Percentiles rank a stretch among this genome's conserved stretches.
Conservation (phyloP, 495 filamentous ascomycete species). For the Aspergillus carlsbadensis region DNA sequence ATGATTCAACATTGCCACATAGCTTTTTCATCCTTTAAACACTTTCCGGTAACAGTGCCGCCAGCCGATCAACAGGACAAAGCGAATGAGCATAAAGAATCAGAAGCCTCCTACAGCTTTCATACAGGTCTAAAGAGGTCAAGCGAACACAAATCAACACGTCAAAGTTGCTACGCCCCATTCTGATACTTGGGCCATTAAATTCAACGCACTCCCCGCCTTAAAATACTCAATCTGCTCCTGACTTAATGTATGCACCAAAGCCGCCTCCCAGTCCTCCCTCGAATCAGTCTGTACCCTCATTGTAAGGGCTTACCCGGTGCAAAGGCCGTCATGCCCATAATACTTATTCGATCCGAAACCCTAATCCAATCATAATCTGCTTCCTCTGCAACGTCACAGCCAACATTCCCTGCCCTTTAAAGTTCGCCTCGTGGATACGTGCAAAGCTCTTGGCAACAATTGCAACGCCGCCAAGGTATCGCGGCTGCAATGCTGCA, state of each 20-base stretch:
- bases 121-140: too few relatives aligned
- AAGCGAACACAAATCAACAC: too few relatives aligned
- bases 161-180: neutral
- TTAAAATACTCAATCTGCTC: conserved; percentile 17
- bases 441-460: conserved; percentile 86
- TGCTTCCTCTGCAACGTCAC: conserved; percentile 80
- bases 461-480: conserved; percentile 88
- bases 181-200: conserved; percentile 8
- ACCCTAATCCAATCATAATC: conserved; percentile 90
- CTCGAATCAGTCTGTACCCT: conserved; percentile 46
- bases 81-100: too few relatives aligned
- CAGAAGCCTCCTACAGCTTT: too few relatives aligned
- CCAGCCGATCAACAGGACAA: too few relatives aligned
- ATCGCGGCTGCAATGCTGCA: conserved; percentile 85
- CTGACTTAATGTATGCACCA: conserved; percentile 10
- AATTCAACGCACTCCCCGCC: conserved; percentile 17
- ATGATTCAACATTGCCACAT: too few relatives aligned
- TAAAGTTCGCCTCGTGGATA: conserved; percentile 96
- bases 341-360: conserved; percentile 69
- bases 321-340: conserved; percentile 61
- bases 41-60: too few relatives aligned
- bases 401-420: conserved; percentile 97
- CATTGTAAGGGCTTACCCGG: conserved; percentile 1
- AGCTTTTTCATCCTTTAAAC: too few relatives aligned
- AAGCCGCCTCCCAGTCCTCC: conserved; percentile 24